These are phyloP conservation scores for Didymella lethalis DNA, from an alignment of 2,329 filamentous ascomycete species.

Conservation along the genomic window DNA sequence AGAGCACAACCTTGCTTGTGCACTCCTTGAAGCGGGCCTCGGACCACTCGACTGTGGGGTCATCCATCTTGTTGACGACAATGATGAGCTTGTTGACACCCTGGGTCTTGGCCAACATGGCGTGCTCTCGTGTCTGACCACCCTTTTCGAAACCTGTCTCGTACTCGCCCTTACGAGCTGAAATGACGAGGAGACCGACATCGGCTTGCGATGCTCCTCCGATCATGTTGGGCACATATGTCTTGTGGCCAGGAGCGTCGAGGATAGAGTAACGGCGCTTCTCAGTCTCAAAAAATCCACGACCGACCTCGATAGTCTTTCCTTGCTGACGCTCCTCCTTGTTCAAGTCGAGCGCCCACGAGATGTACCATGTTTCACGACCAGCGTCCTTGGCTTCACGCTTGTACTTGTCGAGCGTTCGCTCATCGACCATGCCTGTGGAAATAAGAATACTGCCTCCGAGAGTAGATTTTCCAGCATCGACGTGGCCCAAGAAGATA, in stretches of 20 bases:
- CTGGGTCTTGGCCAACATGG: slow-evolving; percentile 96
- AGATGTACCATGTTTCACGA: slow-evolving; percentile 98
- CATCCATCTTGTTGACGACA: slow-evolving; percentile 97
- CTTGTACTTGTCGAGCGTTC: slow-evolving; percentile 93
- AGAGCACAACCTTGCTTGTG: slow-evolving; percentile 83
- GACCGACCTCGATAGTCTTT: slow-evolving; percentile 96
- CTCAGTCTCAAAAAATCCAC: slow-evolving; percentile 92
- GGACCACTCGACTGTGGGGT: slow-evolving; percentile 94
- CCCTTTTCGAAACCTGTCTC: slow-evolving; percentile 98
- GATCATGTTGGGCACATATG: slow-evolving; percentile 98
- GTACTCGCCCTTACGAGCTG: slow-evolving; percentile 96
- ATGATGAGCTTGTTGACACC: slow-evolving; percentile 97
- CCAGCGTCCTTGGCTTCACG: slow-evolving; percentile 94
- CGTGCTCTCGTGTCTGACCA: slow-evolving; percentile 96
- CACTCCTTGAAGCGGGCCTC: slow-evolving; percentile 93
- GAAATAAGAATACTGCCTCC: slow-evolving; percentile 92
- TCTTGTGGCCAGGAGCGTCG: slow-evolving; percentile 97
- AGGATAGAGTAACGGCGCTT: slow-evolving; percentile 96
- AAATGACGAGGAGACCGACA: slow-evolving; percentile 92
- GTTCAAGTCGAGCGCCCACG: slow-evolving; percentile 96
- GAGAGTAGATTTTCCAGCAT: slow-evolving; percentile 96
- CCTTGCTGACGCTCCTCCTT: slow-evolving; percentile 96
- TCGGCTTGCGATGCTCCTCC: slow-evolving; percentile 73
- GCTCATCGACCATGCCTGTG: slow-evolving; percentile 99
- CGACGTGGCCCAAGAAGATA: slow-evolving; percentile 97